phyloP scores from a whole-genome alignment of 176 grass and related monocot genomes.

The Rhynchospora tenuis region DNA sequence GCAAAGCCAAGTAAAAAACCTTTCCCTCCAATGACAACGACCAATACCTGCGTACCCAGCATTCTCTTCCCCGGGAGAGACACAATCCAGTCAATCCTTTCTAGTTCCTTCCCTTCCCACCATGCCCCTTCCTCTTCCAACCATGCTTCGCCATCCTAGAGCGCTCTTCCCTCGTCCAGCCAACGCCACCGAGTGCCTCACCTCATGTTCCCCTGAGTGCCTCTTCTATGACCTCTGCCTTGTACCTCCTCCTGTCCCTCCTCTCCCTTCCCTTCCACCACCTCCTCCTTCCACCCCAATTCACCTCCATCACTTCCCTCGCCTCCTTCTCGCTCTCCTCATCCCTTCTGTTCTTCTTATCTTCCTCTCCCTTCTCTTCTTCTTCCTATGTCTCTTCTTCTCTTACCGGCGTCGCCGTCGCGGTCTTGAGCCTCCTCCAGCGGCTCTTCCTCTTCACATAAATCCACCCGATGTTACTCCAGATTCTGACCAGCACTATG shows the following conservation, averaged over 20 bases:
- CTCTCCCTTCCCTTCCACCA: not conserved
- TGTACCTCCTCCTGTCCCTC: not conserved
- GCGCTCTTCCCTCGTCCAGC: not conserved
- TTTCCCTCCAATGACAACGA: not conserved
- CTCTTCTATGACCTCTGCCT: not conserved
- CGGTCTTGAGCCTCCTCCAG: not conserved
- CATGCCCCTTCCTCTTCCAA: too few relatives aligned
- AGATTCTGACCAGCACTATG: conserved; percentile 49
- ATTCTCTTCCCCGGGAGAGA: not conserved
- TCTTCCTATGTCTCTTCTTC: conserved; percentile 29
- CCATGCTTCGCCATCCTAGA: conserved; percentile 2
- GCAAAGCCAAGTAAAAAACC: not conserved
- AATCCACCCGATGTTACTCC: not conserved
- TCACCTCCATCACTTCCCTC: conserved; percentile 28
- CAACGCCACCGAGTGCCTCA: not conserved
- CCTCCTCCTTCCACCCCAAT: conserved; percentile 17
- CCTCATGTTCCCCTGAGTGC: conserved; percentile 23
- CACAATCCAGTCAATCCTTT: not conserved
- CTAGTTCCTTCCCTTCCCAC: not conserved
- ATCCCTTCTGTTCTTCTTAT: conserved; percentile 36
- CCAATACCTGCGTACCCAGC: not conserved
- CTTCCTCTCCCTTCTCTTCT: conserved; percentile 22
- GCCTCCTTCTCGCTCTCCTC: conserved; percentile 35
- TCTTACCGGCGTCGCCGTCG: not conserved
- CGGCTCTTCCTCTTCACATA: conserved; percentile 1